Percentiles rank a stretch among this genome's conserved stretches.
Evolutionary conservation across 805 yeast species (phyloP).

Genomic region (Candida sanyiensis): DNA sequence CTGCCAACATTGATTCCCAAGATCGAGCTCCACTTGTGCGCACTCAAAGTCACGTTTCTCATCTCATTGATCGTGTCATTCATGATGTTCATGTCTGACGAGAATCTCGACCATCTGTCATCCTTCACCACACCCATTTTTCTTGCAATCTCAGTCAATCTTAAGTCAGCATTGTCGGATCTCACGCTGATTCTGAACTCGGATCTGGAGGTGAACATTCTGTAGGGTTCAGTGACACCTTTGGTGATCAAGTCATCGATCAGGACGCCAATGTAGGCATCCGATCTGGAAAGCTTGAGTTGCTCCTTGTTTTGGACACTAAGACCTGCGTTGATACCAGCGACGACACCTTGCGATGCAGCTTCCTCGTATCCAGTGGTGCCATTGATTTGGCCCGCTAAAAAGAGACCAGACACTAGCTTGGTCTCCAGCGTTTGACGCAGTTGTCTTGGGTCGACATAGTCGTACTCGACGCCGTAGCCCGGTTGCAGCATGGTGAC

Average conservation of each 20-base stretch:
- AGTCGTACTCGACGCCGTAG: slow-evolving; percentile 98
- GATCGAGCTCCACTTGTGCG: slow-evolving; percentile 56
- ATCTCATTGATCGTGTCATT: slow-evolving; percentile 42
- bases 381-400: slow-evolving; percentile 98
- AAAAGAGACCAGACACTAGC: slow-evolving; percentile 63
- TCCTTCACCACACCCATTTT: slow-evolving; percentile 60
- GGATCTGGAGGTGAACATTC: slow-evolving; percentile 96
- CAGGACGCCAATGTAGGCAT: slow-evolving; percentile 88
- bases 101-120: slow-evolving; percentile 47
- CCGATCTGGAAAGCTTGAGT: slow-evolving; percentile 60
- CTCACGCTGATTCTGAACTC: slow-evolving; percentile 88
- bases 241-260: slow-evolving; percentile 91
- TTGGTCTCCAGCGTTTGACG: slow-evolving; percentile 77
- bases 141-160: slow-evolving; percentile 70
- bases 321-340: slow-evolving; percentile 93
- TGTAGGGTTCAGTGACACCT: slow-evolving; percentile 94
- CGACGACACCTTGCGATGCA: slow-evolving; percentile 91
- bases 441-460: slow-evolving; percentile 88
- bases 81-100: slow-evolving; percentile 39
- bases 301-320: slow-evolving; percentile 35
- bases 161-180: slow-evolving; percentile 87
- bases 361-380: slow-evolving; percentile 99
- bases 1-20: slow-evolving; percentile 46
- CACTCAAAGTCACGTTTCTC: slow-evolving; percentile 39
- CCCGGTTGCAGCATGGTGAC: slow-evolving; percentile 92